phyloP scores from a whole-genome alignment of 1,139 yeast species.

The Debaryomyces subglobosus region DNA sequence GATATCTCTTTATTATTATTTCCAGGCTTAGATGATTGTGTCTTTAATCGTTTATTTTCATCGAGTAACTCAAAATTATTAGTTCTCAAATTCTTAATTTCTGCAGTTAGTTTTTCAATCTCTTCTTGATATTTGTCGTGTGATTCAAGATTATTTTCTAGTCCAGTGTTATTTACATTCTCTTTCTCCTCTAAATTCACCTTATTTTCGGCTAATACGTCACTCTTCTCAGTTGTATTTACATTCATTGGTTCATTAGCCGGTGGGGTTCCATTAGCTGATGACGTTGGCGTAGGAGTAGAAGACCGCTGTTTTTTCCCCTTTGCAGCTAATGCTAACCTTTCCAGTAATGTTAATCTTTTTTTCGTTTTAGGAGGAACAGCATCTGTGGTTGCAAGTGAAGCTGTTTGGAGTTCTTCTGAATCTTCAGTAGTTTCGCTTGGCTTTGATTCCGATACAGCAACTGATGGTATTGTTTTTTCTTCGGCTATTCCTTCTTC shows the following conservation, averaged over 20 bases:
- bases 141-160: background rate
- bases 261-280: conserved; percentile 10
- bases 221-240: background rate
- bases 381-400: background rate
- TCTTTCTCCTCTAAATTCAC: background rate
- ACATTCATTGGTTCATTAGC: conserved; percentile 6
- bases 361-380: conserved; percentile 28
- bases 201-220: background rate
- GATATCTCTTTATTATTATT: background rate
- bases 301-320: conserved; percentile 32
- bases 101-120: background rate
- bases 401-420: background rate
- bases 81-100: background rate
- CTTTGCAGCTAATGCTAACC: conserved; percentile 80
- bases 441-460: background rate
- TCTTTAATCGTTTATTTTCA: conserved; percentile 8
- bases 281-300: conserved; percentile 11
- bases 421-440: background rate
- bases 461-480: background rate
- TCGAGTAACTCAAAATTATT: background rate
- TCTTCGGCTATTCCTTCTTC: background rate
- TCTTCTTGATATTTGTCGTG: background rate
- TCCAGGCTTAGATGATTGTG: background rate
- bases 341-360: conserved; percentile 72
- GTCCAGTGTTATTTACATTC: background rate